Base-by-base conservation (phyloP, 495 filamentous ascomycete species). In the Elasticomyces elasticus region DNA sequence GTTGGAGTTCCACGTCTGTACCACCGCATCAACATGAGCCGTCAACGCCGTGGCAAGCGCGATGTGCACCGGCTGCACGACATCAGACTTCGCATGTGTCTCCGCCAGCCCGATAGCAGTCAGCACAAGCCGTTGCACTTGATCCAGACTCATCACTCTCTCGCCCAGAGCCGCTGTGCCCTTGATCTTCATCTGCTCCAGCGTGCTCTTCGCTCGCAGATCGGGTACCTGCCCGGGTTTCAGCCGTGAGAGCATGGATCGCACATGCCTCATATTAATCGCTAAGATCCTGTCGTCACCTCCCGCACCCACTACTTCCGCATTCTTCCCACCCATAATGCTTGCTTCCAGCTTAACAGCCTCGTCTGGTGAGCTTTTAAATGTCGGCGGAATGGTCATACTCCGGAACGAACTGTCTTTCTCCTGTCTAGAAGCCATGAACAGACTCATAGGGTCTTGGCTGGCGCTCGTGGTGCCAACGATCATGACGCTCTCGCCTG, bases 401-500 rank as follows among this genome's bases (percentile, higher is more conserved):
- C 81, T 79, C 43, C 79, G 62, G 54, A 69, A 74, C 15, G 63
- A 67, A n/a, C 64, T 53, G 9, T 71, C 68, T 6, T 70, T 64
- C 2, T 55, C 52, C 20, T 2, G 33, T 33, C 20, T 2, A 24
- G 37, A 22, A 28, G 20, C 2, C 38, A 30, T 52, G 20, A 43
- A 49, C 10, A 2, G 7, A 12, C 7, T 31, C 45, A 40, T 3
- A 13, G 15, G 35, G 13, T 30, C 25, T 28, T 10, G 17, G 17
- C 11, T 48, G 24, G 52, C 35, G 5, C 48, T 33, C 15, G 76
- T 73, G 25, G 82, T 87, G 23, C 90, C 92, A 25, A 98, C 69
- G n/a, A 95, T 67, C 45, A 92, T 70, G 6, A 94, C 76, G 35
- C 74, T 78, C 55, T 83, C 78, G 11, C 89, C 89, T 28, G 76